Base-by-base conservation (phyloP, 2,329 filamentous ascomycete genomes). In the Fusarium coffeatum region DNA sequence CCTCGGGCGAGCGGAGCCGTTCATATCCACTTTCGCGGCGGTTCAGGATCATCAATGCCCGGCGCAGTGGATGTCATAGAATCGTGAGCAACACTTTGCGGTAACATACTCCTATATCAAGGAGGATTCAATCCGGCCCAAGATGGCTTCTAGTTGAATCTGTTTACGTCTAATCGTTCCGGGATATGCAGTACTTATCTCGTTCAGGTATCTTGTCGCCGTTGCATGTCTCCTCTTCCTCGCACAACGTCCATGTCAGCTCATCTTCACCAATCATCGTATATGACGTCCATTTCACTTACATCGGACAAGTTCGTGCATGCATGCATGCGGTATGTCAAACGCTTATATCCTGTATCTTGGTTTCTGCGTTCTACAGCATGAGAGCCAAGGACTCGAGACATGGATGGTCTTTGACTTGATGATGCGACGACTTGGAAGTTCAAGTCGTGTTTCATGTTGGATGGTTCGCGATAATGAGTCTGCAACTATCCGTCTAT, bases 1-100 rank as follows among this genome's bases (percentile, higher is more conserved):
- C 49, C 46, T 70, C 67, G 67, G 67, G 27, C 54, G 67, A 71
- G 57, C 67, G 67, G 67, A 70, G 55, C 63, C 63, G 48, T 37
- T 50, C n/a, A 59, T 71, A 68, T 50, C 67, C 67, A 70, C 67
- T 70, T 59, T 59, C 27, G 20, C 56, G 57, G 63, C 57, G 30
- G 40, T 43, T 40, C 28, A 18, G 32, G 28, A 64, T 32, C 32
- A 59, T 55, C 50, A n/a, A 45, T 23, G 37, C 55, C 62, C 62
- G 66, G 66, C 30, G 28, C 45, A 42, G 66, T 67, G 62, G 48
- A 66, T 66, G 60, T 37, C 42, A 27, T 51, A 41, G 3, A 16
- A 53, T 41, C 10, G 15, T 53, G 18, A 27, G 18, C 32, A 34
- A 30, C 5, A 34, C 16, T 5, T 10, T 57, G n/a, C 20, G 28